These are phyloP conservation scores for Fusarium pseudograminearum DNA, from an alignment of 2,329 filamentous ascomycete genomes.

Conservation along the genomic window DNA sequence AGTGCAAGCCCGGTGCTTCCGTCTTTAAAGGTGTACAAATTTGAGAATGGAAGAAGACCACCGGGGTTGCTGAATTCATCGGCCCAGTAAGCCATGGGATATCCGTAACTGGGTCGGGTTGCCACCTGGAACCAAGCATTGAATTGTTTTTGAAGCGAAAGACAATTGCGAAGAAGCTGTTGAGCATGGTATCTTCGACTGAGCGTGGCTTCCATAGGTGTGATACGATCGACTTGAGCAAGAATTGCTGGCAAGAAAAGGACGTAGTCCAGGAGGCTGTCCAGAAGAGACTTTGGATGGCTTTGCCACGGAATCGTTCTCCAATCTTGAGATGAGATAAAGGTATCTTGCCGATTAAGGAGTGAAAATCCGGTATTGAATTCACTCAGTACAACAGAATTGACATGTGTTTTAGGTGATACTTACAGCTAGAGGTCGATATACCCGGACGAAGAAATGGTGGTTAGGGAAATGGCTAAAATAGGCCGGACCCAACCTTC, in stretches of 20 bases:
- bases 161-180: conserved; percentile 61
- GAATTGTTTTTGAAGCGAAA: conserved; percentile 62
- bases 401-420: neutral
- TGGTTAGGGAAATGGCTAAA: conserved; percentile 67
- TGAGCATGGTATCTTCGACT: conserved; percentile 60
- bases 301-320: conserved; percentile 62
- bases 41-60: conserved; percentile 58
- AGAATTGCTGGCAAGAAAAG: conserved; percentile 62
- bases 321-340: conserved; percentile 66
- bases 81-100: conserved; percentile 57
- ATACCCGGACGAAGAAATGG: conserved; percentile 68
- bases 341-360: conserved; percentile 62
- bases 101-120: conserved; percentile 45
- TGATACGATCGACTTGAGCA: conserved; percentile 58
- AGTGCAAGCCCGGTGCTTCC: conserved; percentile 60
- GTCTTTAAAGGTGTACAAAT: conserved; percentile 60
- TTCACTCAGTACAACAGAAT: conserved; percentile 31
- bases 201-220: conserved; percentile 55
- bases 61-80: conserved; percentile 49
- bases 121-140: conserved; percentile 60
- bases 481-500: conserved; percentile 58
- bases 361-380: conserved; percentile 61
- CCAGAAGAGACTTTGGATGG: conserved; percentile 64
- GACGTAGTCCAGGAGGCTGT: conserved; percentile 65
- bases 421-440: conserved; percentile 65